Base-by-base conservation (phyloP, 2,329 filamentous ascomycete species). In the Hypoxylon sp. region DNA sequence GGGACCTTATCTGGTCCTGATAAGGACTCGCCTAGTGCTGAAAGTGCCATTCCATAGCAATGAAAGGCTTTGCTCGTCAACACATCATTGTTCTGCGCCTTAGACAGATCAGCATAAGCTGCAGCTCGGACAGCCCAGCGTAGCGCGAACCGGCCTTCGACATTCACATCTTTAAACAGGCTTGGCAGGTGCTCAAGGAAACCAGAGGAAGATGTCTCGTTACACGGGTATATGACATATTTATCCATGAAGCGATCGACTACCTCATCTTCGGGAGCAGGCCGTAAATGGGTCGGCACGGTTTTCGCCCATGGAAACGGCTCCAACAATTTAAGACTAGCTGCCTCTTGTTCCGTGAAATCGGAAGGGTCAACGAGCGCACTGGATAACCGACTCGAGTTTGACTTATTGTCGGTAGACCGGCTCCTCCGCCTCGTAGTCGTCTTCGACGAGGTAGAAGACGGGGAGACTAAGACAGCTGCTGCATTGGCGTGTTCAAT, bases 41-140 rank as follows among this genome's bases (percentile, higher is more conserved):
- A 62, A 1, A 81, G 69, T 11, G 80, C 77, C 56, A 73, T 65
- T 0, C 79, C 78, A 56, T 81, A 81, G 32, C 63, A 77, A 25
- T 78, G 68, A 5, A 79, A 65, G 0, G 78, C 77, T 32, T 73
- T 75, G 5, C 54, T 59, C 9, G 63, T 71, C 3, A 79, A 46
- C 14, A 34, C 46, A 3, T 68, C 61, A 6, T 61, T 71, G 1
- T 55, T 39, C 11, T 73, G 65, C 8, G 73, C 72, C 19, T 71
- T 74, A 2, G 76, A 77, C 23, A 76, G 43, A 53, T 78, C 75
- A 1, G 78, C 79, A 62, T 76, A 77, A 1, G 75, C 74, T 45
- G 75, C 78, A 21, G 78, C 80, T 47, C 75, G 72, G 4, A 81
- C 78, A 7, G 78, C 78, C 73, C 75, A 80, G 19, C 79, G 77